A percentile compares a stretch with the other conserved stretches of the same genome.
These are phyloP conservation scores for Triangularia verruculosa DNA, from an alignment of 2,329 filamentous ascomycete genomes.

Conservation along the genomic window DNA sequence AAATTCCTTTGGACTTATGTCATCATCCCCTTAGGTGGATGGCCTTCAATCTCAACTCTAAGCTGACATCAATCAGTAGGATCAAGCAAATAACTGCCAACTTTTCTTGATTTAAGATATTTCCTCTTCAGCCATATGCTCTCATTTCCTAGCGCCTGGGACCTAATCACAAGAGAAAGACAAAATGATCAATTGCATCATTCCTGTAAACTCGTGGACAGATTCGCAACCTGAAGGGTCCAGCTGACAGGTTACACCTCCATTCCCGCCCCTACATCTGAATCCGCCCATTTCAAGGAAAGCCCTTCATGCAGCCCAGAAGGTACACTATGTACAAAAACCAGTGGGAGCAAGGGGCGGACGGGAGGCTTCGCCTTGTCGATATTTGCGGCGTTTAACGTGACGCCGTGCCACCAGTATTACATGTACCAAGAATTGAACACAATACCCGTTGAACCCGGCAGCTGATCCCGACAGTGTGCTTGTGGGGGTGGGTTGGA, in stretches of 20 bases:
- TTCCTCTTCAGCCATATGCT: neutral
- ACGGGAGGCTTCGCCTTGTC: neutral
- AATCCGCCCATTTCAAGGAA: neutral
- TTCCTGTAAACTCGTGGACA: neutral
- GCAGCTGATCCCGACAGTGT: neutral
- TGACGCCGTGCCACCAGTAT: neutral
- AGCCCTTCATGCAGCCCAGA: neutral
- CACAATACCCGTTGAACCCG: neutral
- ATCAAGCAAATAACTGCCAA: neutral
- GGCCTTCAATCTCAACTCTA: neutral
- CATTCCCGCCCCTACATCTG: neutral
- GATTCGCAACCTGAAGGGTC: neutral
- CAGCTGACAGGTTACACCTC: constrained; percentile 10
- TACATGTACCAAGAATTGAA: neutral
- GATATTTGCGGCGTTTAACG: neutral
- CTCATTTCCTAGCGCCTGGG: neutral
- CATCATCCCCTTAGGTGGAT: neutral
- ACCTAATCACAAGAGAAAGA: neutral
- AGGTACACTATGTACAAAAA: neutral
- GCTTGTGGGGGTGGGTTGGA: neutral
- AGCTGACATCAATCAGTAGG: neutral
- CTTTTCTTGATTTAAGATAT: neutral
- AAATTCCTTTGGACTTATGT: neutral
- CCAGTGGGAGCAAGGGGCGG: constrained; percentile 3
- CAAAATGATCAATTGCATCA: neutral